Conservation (phyloP, 2,329 filamentous ascomycete species). For the Neoascochyta sp. region DNA sequence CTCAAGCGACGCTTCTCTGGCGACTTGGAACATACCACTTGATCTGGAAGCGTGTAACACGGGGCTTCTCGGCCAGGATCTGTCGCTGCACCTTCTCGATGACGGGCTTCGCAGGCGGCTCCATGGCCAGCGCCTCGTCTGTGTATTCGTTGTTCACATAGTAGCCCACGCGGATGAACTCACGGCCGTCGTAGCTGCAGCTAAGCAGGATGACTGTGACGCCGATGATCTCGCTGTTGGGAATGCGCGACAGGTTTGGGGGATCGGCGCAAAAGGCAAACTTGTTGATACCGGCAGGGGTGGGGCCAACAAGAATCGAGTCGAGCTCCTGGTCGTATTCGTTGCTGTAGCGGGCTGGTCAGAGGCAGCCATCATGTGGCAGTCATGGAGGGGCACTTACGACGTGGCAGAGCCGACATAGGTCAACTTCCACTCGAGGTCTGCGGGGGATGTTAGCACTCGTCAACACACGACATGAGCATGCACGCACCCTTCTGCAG, state of each 20-base stretch:
- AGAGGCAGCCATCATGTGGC: conserved; percentile 3
- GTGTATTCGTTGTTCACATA: conserved; percentile 99
- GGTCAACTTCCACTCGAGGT: conserved; percentile 98
- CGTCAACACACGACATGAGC: neutral
- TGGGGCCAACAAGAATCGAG: conserved; percentile 92
- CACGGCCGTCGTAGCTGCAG: conserved; percentile 91
- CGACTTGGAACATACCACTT: conserved; percentile 70
- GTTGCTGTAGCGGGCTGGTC: conserved; percentile 54
- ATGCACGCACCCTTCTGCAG: conserved; percentile 75
- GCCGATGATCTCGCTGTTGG: conserved; percentile 89
- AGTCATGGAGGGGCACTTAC: conserved; percentile 52
- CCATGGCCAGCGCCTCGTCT: conserved; percentile 79
- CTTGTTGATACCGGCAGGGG: conserved; percentile 96
- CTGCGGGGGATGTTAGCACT: conserved; percentile 47
- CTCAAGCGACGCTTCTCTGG: neutral
- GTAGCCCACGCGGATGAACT: conserved; percentile 97
- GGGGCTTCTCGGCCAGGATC: conserved; percentile 92
- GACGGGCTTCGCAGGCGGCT: conserved; percentile 87
- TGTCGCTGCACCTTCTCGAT: conserved; percentile 91
- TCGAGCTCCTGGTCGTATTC: conserved; percentile 99
- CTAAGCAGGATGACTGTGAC: conserved; percentile 96
- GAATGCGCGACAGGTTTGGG: conserved; percentile 85
- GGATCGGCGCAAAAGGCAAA: conserved; percentile 96
- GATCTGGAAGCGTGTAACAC: conserved; percentile 95
- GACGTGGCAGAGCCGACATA: conserved; percentile 98